Percentiles rank a stretch among this genome's conserved stretches.
These are phyloP conservation scores for Arxiozyma slooffiae DNA, from an alignment of 1,139 yeast species.

Conservation along the genomic window DNA sequence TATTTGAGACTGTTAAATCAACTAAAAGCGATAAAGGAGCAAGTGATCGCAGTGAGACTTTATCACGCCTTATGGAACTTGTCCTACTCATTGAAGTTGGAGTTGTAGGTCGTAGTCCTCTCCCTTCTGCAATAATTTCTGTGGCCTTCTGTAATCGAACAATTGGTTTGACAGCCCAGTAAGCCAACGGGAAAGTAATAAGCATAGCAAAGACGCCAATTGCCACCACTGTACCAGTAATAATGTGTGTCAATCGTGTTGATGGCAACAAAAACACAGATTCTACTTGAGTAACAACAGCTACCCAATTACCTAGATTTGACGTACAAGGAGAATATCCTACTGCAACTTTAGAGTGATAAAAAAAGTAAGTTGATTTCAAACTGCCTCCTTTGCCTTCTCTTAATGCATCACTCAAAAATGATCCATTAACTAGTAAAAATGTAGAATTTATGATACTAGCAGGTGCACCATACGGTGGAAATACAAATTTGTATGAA, in stretches of 20 bases:
- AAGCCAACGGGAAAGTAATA: constrained; percentile 72
- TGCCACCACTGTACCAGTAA: constrained; percentile 71
- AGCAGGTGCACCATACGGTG: constrained; percentile 24
- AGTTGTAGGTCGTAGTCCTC: constrained; percentile 29
- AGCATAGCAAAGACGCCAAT: constrained; percentile 67
- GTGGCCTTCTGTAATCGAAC: constrained; percentile 75
- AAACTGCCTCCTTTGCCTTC: constrained; percentile 41
- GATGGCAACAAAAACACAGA: constrained; percentile 56
- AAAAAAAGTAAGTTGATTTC: constrained; percentile 37
- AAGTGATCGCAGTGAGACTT: constrained; percentile 13
- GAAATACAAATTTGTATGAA: constrained; percentile 35
- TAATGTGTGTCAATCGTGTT: constrained; percentile 50
- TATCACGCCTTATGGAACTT: constrained; percentile 14
- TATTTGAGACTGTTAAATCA: background rate
- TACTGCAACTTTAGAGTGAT: constrained; percentile 46
- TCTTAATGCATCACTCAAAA: constrained; percentile 20
- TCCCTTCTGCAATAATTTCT: constrained; percentile 42
- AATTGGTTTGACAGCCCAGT: constrained; percentile 78
- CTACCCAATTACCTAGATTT: constrained; percentile 57
- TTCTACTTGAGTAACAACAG: constrained; percentile 58
- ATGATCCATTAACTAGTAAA: constrained; percentile 25
- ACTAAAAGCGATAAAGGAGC: background rate
- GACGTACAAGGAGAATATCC: constrained; percentile 57
- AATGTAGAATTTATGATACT: constrained; percentile 19
- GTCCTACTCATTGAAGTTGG: constrained; percentile 14